Evolutionary conservation across 495 filamentous ascomycete genomes (phyloP).

Genomic region (Xylaria venustula): DNA sequence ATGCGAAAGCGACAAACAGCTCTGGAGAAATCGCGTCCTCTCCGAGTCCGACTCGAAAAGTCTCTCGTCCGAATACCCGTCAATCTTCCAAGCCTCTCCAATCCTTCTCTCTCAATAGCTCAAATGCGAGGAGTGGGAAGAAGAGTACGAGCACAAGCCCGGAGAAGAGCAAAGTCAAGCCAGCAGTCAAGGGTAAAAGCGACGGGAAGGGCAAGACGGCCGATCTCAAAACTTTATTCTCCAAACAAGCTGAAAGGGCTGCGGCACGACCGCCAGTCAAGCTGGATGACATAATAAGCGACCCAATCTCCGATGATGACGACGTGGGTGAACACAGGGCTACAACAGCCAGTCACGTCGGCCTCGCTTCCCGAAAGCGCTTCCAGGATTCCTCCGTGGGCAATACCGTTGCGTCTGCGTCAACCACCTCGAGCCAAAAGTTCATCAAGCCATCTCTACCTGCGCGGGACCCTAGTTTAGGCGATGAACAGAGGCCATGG

Average conservation of each 20-base stretch:
- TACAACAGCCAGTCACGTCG: constrained; percentile 40
- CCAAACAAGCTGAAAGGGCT: constrained; percentile 48
- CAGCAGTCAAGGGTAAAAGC: constrained; percentile 25
- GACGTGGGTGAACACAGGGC: constrained; percentile 43
- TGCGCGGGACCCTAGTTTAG: constrained; percentile 10
- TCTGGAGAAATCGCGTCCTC: constrained; percentile 15
- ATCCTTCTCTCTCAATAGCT: constrained; percentile 11
- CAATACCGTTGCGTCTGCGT: constrained; percentile 5
- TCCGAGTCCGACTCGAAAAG: constrained; percentile 36
- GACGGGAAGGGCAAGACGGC: constrained; percentile 46
- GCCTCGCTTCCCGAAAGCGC: constrained; percentile 46
- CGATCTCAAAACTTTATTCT: constrained; percentile 53
- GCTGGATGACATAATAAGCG: constrained; percentile 49
- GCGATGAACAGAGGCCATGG: constrained; percentile 68
- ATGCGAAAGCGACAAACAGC: constrained; percentile 23
- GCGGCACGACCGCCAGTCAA: constrained; percentile 24
- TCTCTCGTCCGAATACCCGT: constrained; percentile 22
- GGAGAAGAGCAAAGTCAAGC: constrained; percentile 40
- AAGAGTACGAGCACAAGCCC: constrained; percentile 52
- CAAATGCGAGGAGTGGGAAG: constrained; percentile 12
- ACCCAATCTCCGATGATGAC: constrained; percentile 51
- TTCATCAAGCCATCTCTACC: constrained; percentile 37
- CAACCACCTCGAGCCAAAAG: constrained; percentile 27
- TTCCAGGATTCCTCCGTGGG: constrained; percentile 29
- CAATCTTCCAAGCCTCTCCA: constrained; percentile 19